A percentile compares a stretch with the other conserved stretches of the same genome.
Evolutionary conservation across 805 yeast genomes (phyloP).

Genomic region (Ogataea saltuana): DNA sequence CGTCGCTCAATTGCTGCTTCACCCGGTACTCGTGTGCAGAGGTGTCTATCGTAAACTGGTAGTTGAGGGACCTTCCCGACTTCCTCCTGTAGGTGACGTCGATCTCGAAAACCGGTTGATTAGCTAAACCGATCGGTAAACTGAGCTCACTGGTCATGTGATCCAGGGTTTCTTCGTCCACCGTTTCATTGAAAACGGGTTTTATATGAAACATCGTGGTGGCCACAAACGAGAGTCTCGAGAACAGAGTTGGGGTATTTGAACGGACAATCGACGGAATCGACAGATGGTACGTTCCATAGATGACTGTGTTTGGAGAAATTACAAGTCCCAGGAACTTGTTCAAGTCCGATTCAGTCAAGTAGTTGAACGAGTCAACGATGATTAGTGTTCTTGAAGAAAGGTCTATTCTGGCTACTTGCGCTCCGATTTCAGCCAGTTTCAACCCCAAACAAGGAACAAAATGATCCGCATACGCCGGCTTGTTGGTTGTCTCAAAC

Average conservation of each 20-base stretch:
- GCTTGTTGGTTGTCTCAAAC: constrained; percentile 62
- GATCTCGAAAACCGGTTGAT: constrained; percentile 47
- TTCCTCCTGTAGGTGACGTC: constrained; percentile 70
- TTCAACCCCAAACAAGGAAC: constrained; percentile 42
- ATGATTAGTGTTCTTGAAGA: constrained; percentile 42
- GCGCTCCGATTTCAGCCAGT: constrained; percentile 11
- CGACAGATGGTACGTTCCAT: constrained; percentile 50
- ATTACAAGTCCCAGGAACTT: constrained; percentile 28
- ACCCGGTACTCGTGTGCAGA: constrained; percentile 42
- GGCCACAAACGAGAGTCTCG: constrained; percentile 62
- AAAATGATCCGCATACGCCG: constrained; percentile 49
- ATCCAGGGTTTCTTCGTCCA: constrained; percentile 47
- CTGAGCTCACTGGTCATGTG: constrained; percentile 40
- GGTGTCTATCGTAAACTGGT: constrained; percentile 55
- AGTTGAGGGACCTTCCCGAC: constrained; percentile 75
- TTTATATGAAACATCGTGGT: constrained; percentile 66
- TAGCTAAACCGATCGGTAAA: constrained; percentile 51
- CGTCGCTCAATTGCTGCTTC: constrained; percentile 29
- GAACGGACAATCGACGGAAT: constrained; percentile 15
- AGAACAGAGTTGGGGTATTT: constrained; percentile 25
- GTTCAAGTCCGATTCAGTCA: constrained; percentile 49
- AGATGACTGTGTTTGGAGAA: constrained; percentile 45
- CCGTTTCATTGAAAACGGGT: constrained; percentile 38
- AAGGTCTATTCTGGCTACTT: constrained; percentile 10
- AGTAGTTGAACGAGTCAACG: constrained; percentile 68